Percentiles rank a stretch among this genome's conserved stretches.
Conservation (phyloP, 257 asterid genomes). For the Nicotiana attenuata region DNA sequence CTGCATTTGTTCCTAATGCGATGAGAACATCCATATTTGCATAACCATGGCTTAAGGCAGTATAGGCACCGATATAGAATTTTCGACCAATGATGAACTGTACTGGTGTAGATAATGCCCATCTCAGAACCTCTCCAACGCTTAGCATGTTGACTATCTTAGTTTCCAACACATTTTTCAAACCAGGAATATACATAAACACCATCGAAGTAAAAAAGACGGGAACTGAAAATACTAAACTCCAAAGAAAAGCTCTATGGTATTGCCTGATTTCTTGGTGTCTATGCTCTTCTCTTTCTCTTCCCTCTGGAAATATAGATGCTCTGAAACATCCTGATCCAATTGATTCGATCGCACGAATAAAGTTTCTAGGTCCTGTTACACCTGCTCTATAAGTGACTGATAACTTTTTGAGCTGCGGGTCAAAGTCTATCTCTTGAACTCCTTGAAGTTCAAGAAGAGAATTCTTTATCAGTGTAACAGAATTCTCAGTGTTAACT, state of each 20-base stretch:
- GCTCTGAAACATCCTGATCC: conserved; percentile 34
- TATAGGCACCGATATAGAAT: conserved; percentile 56
- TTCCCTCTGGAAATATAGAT: conserved; percentile 36
- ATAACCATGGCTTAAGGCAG: conserved; percentile 40
- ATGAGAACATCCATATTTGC: conserved; percentile 75
- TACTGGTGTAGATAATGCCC: conserved; percentile 55
- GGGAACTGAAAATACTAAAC: conserved; percentile 51
- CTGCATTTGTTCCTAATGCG: conserved; percentile 63
- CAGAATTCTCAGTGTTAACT: conserved; percentile 21
- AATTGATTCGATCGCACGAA: conserved; percentile 28
- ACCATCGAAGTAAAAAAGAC: conserved; percentile 60
- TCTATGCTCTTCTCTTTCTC: conserved; percentile 30
- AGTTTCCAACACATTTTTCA: conserved; percentile 33
- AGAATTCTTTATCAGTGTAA: conserved; percentile 24
- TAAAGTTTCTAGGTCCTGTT: conserved; percentile 53
- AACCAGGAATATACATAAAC: conserved; percentile 56
- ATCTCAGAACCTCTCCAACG: conserved; percentile 37
- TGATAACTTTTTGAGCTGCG: conserved; percentile 25
- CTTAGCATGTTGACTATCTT: conserved; percentile 47
- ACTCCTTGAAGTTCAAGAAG: conserved; percentile 46
- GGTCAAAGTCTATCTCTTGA: conserved; percentile 23
- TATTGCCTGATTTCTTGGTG: conserved; percentile 36
- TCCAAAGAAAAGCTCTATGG: conserved; percentile 45
- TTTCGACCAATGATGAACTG: conserved; percentile 61
- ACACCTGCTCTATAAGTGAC: conserved; percentile 44